Evolutionary conservation across 2,329 filamentous ascomycete genomes (phyloP), one percentile per base, ranked within the genome.

Genomic region (Verticillium nubilum): DNA sequence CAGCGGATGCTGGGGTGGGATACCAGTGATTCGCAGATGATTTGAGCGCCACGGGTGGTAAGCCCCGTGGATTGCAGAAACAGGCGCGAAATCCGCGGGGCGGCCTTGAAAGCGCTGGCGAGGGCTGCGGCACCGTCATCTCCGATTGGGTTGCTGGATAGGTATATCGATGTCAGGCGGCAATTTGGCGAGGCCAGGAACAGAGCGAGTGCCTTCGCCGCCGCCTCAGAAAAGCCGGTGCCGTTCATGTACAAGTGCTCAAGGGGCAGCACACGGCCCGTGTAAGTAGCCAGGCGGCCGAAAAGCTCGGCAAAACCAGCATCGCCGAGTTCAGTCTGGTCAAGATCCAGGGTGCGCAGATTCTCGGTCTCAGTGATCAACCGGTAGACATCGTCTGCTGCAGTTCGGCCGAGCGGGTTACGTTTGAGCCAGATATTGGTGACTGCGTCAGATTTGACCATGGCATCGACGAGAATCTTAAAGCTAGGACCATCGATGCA

Each of bases 371-470:
- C 60, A 0, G 76, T 77, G 60, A 82, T 74, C 35, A 83, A 72
- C 4, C 74, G 72, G 61, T 73, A 78, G 15, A 83, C 59, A 55
- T 79, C 70, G 52, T 67, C 63, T 4, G 74, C 75, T 19, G 75
- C 70, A 5, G 65, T 65, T 2, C 75, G 61, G 0, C 74, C 73
- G 27, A 84, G 73, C 2, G 81, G 81, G 66, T 84, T 84, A 13
- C 80, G 76, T 67, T 83, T 83, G 58, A 84, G 68, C 81, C 81
- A 84, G 54, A 83, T 67, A 62, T 80, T 81, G 23, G 78, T 80
- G 60, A 81, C 70, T 15, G 71, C 71, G 3, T 71, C 68, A 1
- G 78, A 80, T 26, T 69, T 69, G 15, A 77, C 63, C 74, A 80
- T 76, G 56, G 76, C 75, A 59, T 78, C 70, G 1, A 79, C 78